Evolutionary conservation across 2,329 filamentous ascomycete species (phyloP).

Genomic region (Cercospora nicotianae): DNA sequence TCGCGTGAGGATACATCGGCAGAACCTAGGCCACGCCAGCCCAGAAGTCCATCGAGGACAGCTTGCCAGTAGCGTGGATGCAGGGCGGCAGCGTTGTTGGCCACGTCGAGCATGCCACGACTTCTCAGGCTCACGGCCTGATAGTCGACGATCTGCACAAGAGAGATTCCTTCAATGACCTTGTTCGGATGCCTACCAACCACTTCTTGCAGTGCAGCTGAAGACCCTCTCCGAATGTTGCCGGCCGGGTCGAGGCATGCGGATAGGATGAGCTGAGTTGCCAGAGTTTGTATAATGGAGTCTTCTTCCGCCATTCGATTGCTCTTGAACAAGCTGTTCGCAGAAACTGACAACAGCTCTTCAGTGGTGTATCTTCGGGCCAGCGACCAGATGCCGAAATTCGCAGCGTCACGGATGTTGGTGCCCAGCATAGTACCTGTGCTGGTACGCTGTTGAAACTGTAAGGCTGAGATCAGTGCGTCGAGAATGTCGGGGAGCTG

Average conservation of each 20-base stretch:
- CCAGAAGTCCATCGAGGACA: constrained; percentile 68
- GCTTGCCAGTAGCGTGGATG: constrained; percentile 64
- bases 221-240: constrained; percentile 89
- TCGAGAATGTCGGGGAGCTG: constrained; percentile 74
- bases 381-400: constrained; percentile 93
- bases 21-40: constrained; percentile 87
- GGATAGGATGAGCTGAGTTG: constrained; percentile 75
- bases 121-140: constrained; percentile 86
- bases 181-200: constrained; percentile 89
- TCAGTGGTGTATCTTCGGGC: constrained; percentile 80
- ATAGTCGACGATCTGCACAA: constrained; percentile 91
- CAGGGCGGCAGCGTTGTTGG: constrained; percentile 66
- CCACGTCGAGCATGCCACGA: constrained; percentile 76
- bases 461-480: constrained; percentile 73
- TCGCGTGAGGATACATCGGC: constrained; percentile 72
- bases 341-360: constrained; percentile 69
- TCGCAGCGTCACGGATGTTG: constrained; percentile 91
- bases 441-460: constrained; percentile 83
- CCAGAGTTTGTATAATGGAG: constrained; percentile 63
- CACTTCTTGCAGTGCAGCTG: constrained; percentile 89
- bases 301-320: constrained; percentile 2
- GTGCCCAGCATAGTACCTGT: constrained; percentile 83
- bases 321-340: constrained; percentile 19
- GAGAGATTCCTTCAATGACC: constrained; percentile 73
- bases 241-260: constrained; percentile 86